phyloP scores from a whole-genome alignment of 805 yeast species.

The Schwanniomyces yamadae region DNA sequence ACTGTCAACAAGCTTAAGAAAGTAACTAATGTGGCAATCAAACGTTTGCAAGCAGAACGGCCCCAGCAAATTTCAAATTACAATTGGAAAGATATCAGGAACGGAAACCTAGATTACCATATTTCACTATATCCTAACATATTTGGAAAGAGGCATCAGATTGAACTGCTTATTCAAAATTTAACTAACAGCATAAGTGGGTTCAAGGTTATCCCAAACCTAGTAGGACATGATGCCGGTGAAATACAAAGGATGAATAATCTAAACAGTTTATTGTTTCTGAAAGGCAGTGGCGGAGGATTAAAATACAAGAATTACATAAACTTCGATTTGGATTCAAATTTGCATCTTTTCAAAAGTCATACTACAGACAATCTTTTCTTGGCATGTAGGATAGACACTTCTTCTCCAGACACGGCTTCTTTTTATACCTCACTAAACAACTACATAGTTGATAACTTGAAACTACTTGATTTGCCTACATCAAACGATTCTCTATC shows the following conservation, averaged over 20 bases:
- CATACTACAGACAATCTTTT: conserved; percentile 8
- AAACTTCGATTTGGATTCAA: conserved; percentile 4
- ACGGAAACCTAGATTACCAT: conserved; percentile 10
- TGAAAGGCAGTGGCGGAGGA: neutral
- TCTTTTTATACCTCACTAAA: conserved; percentile 5
- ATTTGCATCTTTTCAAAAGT: conserved; percentile 7
- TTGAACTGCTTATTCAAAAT: conserved; percentile 9
- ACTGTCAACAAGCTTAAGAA: conserved; percentile 9
- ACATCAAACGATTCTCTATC: neutral
- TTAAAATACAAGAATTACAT: conserved; percentile 6
- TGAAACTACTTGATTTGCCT: conserved; percentile 5
- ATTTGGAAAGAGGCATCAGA: conserved; percentile 8
- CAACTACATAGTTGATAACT: conserved; percentile 6
- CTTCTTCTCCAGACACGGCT: neutral
- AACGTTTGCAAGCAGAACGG: conserved; percentile 3
- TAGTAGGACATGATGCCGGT: conserved; percentile 6
- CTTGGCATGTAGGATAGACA: conserved; percentile 5
- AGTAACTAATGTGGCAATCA: conserved; percentile 7
- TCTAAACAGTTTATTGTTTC: conserved; percentile 6
- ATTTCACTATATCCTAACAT: conserved; percentile 12
- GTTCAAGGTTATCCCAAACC: conserved; percentile 1
- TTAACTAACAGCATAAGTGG: conserved; percentile 3
- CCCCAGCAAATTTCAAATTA: conserved; percentile 7
- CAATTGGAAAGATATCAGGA: conserved; percentile 12
- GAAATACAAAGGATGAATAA: conserved; percentile 7